A percentile compares a stretch with the other conserved stretches of the same genome.
These are phyloP conservation scores for Tetracladium marchalianum DNA, from an alignment of 495 filamentous ascomycete genomes.

Conservation along the genomic window DNA sequence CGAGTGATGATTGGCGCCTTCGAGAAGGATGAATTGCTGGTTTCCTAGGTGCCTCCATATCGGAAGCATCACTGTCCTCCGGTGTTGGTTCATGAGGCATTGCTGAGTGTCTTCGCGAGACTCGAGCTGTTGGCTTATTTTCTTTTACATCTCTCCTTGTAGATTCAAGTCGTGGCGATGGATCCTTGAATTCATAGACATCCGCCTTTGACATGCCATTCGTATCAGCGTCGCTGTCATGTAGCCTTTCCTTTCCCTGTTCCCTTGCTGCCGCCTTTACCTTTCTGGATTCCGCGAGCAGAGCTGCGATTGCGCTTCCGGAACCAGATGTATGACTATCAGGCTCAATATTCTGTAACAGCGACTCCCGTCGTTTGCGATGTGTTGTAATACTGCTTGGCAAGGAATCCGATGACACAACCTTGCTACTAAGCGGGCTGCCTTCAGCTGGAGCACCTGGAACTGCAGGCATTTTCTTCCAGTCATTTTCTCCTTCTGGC, in stretches of 20 bases:
- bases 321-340: slow-evolving; percentile 5
- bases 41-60: slow-evolving; percentile 13
- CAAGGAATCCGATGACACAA: slow-evolving; percentile 2
- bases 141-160: slow-evolving; percentile 1
- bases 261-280: slow-evolving; percentile 11
- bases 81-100: background rate
- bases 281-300: slow-evolving; percentile 17
- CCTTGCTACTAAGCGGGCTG: slow-evolving; percentile 18
- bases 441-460: slow-evolving; percentile 14
- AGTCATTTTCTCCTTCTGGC: slow-evolving; percentile 14
- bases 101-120: slow-evolving; percentile 10
- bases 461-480: slow-evolving; percentile 18
- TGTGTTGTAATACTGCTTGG: slow-evolving; percentile 18
- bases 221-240: background rate
- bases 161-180: slow-evolving; percentile 4
- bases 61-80: slow-evolving; percentile 13
- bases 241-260: slow-evolving; percentile 1
- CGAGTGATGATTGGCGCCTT: slow-evolving; percentile 15
- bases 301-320: slow-evolving; percentile 11
- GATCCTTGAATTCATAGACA: slow-evolving; percentile 26
- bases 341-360: slow-evolving; percentile 8
- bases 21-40: background rate
- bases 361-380: slow-evolving; percentile 14
- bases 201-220: slow-evolving; percentile 12
- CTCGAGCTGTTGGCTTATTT: slow-evolving; percentile 8